Percentiles rank a stretch among this genome's conserved stretches.
Evolutionary conservation across 371 early-diverging fungal genomes (phyloP).

Genomic region (Mucor piriformis): DNA sequence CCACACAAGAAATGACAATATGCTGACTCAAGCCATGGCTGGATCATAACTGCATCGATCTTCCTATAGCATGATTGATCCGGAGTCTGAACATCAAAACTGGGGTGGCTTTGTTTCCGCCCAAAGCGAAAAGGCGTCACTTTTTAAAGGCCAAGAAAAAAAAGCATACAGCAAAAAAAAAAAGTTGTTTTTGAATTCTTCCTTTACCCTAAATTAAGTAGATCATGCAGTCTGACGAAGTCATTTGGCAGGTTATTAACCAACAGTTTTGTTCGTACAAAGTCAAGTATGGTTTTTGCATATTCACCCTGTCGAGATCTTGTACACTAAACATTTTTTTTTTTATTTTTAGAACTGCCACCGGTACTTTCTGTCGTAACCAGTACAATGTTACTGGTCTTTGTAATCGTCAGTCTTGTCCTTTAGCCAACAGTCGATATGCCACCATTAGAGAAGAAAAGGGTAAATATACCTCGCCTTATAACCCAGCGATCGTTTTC

Average conservation of each 20-base stretch:
- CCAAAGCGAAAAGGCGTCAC: not conserved
- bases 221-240: constrained; percentile 50
- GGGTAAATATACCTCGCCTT: constrained; percentile 53
- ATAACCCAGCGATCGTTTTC: not conserved
- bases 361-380: constrained; percentile 95
- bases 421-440: constrained; percentile 97
- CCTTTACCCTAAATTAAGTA: not conserved
- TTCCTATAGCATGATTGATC: no score
- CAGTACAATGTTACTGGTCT: constrained; percentile 98
- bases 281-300: constrained; percentile 93
- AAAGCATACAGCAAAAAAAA: not conserved
- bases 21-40: no score
- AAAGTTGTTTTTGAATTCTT: constrained; percentile 3
- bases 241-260: constrained; percentile 91
- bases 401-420: constrained; percentile 97
- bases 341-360: constrained; percentile 64
- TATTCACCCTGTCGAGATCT: constrained; percentile 3
- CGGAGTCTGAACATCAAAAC: no score
- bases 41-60: no score
- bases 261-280: constrained; percentile 92
- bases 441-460: constrained; percentile 96
- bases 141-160: not conserved
- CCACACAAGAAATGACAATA: no score
- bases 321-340: not conserved
- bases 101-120: not conserved